Percentiles rank a stretch among this genome's conserved stretches.
Conservation (phyloP, 768 basidiomycete species). For the Termitomyces titanicus region DNA sequence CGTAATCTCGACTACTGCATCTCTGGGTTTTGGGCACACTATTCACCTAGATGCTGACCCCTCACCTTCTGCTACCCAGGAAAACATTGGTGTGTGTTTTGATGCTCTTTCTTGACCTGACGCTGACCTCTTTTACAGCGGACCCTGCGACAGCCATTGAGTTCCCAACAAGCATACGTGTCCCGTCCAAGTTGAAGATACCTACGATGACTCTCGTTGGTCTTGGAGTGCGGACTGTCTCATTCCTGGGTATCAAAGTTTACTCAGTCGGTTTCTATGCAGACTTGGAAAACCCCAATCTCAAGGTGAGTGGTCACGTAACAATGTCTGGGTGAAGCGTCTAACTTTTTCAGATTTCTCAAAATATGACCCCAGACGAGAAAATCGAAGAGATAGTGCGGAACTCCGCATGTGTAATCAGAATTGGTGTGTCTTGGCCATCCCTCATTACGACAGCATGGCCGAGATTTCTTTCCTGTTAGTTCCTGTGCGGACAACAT, state of each 20-base stretch:
- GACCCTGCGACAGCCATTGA: constrained; percentile 73
- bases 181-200: constrained; percentile 60
- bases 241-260: constrained; percentile 83
- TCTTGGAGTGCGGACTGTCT: constrained; percentile 83
- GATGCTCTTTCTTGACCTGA: neutral
- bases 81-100: constrained; percentile 8
- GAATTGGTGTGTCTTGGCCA: constrained; percentile 51
- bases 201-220: constrained; percentile 73
- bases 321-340: neutral
- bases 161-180: constrained; percentile 63
- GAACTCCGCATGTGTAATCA: constrained; percentile 67
- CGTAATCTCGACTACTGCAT: constrained; percentile 3
- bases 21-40: constrained; percentile 2
- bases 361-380: constrained; percentile 56
- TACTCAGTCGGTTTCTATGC: constrained; percentile 92
- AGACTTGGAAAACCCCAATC: constrained; percentile 63
- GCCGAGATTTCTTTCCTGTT: neutral
- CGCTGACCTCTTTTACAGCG: constrained; percentile 32
- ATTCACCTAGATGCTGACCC: constrained; percentile 13
- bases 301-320: constrained; percentile 40
- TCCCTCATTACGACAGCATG: neutral
- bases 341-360: constrained; percentile 41
- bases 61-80: neutral
- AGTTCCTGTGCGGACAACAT: constrained; percentile 83
- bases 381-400: constrained; percentile 66